phyloP scores from a whole-genome alignment of 2,329 filamentous ascomycete species.

The Remersonia thermophila region DNA sequence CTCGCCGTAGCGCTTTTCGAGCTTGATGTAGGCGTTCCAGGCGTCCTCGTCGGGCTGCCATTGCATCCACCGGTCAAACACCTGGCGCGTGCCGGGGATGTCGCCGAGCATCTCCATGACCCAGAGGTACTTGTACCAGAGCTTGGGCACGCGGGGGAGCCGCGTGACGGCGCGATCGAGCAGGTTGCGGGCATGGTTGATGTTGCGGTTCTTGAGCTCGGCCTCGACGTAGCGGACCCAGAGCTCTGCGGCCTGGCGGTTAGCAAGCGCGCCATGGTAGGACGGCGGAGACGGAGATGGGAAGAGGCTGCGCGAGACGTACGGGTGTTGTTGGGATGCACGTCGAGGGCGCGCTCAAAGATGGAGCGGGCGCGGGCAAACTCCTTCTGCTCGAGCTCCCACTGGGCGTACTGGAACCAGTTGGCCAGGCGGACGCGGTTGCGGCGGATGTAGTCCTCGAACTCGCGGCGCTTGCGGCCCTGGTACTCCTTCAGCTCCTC shows the following conservation, averaged over 20 bases:
- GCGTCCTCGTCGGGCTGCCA: slow-evolving; percentile 96
- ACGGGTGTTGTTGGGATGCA: slow-evolving; percentile 70
- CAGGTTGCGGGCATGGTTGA: slow-evolving; percentile 91
- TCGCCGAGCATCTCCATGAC: slow-evolving; percentile 98
- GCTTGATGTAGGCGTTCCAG: slow-evolving; percentile 91
- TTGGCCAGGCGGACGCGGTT: slow-evolving; percentile 96
- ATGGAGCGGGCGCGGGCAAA: slow-evolving; percentile 82
- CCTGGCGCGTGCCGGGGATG: slow-evolving; percentile 78
- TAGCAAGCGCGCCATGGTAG: background rate
- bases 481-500: slow-evolving; percentile 98
- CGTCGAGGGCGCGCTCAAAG: slow-evolving; percentile 89
- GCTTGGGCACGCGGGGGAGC: slow-evolving; percentile 80
- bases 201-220: slow-evolving; percentile 90
- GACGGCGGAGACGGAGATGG: slow-evolving; percentile 44
- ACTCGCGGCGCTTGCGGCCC: slow-evolving; percentile 88
- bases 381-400: slow-evolving; percentile 98
- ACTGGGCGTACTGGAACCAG: slow-evolving; percentile 95
- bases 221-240: slow-evolving; percentile 93
- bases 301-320: too few relatives aligned
- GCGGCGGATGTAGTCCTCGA: slow-evolving; percentile 92
- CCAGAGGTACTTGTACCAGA: slow-evolving; percentile 99
- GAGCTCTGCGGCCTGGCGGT: slow-evolving; percentile 27
- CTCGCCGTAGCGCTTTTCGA: slow-evolving; percentile 91
- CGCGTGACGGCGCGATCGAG: slow-evolving; percentile 91
- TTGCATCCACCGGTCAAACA: slow-evolving; percentile 96